These are phyloP conservation scores for Lathyrus sativus DNA, from an alignment of 306 rosid species.

Conservation along the genomic window DNA sequence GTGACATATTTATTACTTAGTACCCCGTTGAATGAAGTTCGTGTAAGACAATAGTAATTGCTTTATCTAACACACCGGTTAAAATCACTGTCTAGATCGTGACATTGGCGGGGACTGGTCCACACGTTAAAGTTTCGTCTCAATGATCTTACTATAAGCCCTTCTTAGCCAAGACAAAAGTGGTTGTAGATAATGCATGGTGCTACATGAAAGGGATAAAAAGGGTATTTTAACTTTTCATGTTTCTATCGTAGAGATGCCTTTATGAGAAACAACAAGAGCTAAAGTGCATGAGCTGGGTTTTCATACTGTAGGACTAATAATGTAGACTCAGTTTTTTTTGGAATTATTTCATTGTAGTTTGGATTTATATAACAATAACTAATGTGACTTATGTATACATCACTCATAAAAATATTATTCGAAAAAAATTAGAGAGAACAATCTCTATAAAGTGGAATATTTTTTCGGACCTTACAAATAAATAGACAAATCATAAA, in stretches of 20 bases:
- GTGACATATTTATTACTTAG: constrained; percentile 32
- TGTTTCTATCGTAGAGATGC: constrained; percentile 21
- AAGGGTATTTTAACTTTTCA: constrained; percentile 15
- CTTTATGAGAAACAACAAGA: constrained; percentile 35
- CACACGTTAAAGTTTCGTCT: constrained; percentile 26
- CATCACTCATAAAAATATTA: too few relatives aligned
- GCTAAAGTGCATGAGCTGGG: constrained; percentile 25
- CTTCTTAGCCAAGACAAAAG: constrained; percentile 14
- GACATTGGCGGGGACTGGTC: constrained; percentile 26
- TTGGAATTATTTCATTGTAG: not conserved
- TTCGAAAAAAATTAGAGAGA: too few relatives aligned
- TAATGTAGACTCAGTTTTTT: not conserved
- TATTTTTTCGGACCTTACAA: too few relatives aligned
- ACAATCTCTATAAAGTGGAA: too few relatives aligned
- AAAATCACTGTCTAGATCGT: constrained; percentile 34
- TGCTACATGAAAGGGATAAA: constrained; percentile 22
- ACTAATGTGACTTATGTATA: too few relatives aligned
- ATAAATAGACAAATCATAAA: too few relatives aligned
- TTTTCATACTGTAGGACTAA: constrained; percentile 23
- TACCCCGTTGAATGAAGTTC: not conserved
- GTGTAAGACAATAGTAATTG: constrained; percentile 27
- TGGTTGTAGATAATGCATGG: constrained; percentile 37
- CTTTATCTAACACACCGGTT: constrained; percentile 24
- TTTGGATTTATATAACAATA: not conserved
- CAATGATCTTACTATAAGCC: constrained; percentile 1